phyloP scores from a whole-genome alignment of 2,329 filamentous ascomycete species.

The Bipolaris sorokiniana region DNA sequence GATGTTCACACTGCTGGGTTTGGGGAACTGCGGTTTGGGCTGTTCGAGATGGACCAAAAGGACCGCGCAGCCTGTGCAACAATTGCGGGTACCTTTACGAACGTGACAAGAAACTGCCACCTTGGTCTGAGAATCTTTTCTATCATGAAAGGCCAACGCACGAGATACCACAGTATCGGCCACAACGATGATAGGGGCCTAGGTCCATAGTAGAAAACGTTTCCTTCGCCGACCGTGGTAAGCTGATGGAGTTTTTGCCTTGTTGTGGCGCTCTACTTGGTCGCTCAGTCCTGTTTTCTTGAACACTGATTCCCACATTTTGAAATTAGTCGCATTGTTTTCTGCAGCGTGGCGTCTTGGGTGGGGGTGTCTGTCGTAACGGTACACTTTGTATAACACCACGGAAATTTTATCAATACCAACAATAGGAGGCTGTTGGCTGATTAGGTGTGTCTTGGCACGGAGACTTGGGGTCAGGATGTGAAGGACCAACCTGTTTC shows the following conservation, averaged over 20 bases:
- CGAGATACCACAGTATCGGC: slow-evolving; percentile 30
- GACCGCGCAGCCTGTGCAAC: slow-evolving; percentile 84
- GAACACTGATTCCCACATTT: neutral
- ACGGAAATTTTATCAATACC: neutral
- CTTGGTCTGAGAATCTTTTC: slow-evolving; percentile 76
- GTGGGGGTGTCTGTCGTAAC: neutral
- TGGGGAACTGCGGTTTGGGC: slow-evolving; percentile 94
- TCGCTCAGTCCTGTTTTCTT: neutral
- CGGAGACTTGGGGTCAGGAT: neutral
- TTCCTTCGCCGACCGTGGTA: slow-evolving; percentile 1
- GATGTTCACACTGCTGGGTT: slow-evolving; percentile 84
- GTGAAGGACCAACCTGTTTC: too few relatives aligned
- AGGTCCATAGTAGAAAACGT: neutral
- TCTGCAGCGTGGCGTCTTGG: slow-evolving; percentile 12
- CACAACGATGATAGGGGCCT: slow-evolving; percentile 18
- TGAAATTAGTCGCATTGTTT: slow-evolving; percentile 7
- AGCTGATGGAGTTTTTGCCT: neutral
- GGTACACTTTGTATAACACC: neutral
- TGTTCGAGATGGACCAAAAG: slow-evolving; percentile 86
- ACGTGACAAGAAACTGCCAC: slow-evolving; percentile 80
- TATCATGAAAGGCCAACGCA: slow-evolving; percentile 48
- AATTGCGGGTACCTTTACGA: slow-evolving; percentile 92
- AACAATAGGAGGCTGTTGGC: neutral
- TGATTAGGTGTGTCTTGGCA: neutral
- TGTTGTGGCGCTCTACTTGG: neutral